phyloP scores from a whole-genome alignment of 768 basidiomycete genomes.

The Naematelia aurantialba region DNA sequence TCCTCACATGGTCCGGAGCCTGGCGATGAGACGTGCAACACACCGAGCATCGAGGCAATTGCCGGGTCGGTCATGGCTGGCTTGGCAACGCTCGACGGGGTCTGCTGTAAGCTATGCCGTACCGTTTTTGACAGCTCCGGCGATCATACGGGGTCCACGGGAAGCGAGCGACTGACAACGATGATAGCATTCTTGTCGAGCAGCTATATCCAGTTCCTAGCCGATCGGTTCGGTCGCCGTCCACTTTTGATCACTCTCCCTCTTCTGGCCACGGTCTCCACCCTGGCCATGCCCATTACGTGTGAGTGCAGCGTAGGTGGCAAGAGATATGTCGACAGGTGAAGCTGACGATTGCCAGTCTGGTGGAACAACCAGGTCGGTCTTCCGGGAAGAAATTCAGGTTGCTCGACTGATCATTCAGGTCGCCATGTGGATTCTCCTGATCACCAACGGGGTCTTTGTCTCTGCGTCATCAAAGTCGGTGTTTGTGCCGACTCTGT shows the following conservation, averaged over 20 bases:
- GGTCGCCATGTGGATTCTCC: conserved; percentile 31
- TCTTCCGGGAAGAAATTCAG: neutral
- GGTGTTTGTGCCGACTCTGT: conserved; percentile 36
- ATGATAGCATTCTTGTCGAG: conserved; percentile 43
- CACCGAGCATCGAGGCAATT: conserved; percentile 31
- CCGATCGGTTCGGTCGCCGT: conserved; percentile 34
- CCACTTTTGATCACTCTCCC: conserved; percentile 36
- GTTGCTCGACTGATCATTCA: neutral
- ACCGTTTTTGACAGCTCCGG: neutral
- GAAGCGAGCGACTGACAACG: too few species aligned
- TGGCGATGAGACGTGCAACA: conserved; percentile 27
- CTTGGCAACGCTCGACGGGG: conserved; percentile 38
- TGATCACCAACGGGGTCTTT: conserved; percentile 33
- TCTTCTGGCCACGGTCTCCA: conserved; percentile 34
- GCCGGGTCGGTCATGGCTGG: conserved; percentile 34
- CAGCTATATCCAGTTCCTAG: conserved; percentile 33
- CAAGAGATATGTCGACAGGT: neutral
- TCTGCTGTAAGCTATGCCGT: conserved; percentile 25
- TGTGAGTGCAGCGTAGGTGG: conserved; percentile 19
- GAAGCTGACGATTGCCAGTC: neutral
- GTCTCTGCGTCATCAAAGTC: conserved; percentile 42
- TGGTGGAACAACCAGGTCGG: neutral
- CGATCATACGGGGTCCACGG: too few species aligned
- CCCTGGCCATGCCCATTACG: conserved; percentile 30
- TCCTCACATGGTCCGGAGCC: conserved; percentile 11